Base-by-base conservation (phyloP, 805 yeast genomes). In the Kluyveromyces aestuarii region DNA sequence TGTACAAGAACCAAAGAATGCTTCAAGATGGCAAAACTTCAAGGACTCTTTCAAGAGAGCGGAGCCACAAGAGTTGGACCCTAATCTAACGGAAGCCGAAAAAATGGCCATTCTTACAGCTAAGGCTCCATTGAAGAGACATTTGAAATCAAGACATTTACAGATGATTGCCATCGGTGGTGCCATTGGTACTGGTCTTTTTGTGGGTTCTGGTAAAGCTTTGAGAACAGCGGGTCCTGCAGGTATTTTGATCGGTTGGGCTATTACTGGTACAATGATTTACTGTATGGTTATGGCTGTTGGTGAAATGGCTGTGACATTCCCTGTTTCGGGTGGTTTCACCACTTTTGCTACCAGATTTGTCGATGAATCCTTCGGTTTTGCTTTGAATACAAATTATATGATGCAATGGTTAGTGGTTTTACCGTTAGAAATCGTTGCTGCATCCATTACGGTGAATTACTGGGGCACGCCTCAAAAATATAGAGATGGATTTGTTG, bases 91-190 rank as follows among this genome's bases (percentile, higher is more conserved):
- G 17, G 73, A 59, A 48, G 71, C 66, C 47, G 80, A 71, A 70
- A 74, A 73, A 58, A 71, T 69, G 51, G 74, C 77, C 19, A 67
- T 69, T 36, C 55, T 63, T 21, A 48, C 61, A 2, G 80, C 84
- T 25, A 70, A 71, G 50, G 70, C 86, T 5, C 89, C 86, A 2
- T 69, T 84, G 51, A 69, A 76, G 43, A 73, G 77, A 54, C 69
- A 75, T 13, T 64, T 80, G 59, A 79, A 78, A 55, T 64, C 69
- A 41, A 75, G 84, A 68, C 77, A 65, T 66, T 71, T 69, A 68
- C 84, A 79, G 62, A 77, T 81, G 81, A 77, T 81, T 52, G 82
- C 87, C 37, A 73, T 82, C 48, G 88, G 86, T 52, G 86, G 87
- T 56, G 75, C 82, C 51, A 80, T 82, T 53, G 87, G 89, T 63